These are phyloP conservation scores for Phoenix dactylifera DNA, from an alignment of 176 grass and related monocot genomes.

Conservation along the genomic window DNA sequence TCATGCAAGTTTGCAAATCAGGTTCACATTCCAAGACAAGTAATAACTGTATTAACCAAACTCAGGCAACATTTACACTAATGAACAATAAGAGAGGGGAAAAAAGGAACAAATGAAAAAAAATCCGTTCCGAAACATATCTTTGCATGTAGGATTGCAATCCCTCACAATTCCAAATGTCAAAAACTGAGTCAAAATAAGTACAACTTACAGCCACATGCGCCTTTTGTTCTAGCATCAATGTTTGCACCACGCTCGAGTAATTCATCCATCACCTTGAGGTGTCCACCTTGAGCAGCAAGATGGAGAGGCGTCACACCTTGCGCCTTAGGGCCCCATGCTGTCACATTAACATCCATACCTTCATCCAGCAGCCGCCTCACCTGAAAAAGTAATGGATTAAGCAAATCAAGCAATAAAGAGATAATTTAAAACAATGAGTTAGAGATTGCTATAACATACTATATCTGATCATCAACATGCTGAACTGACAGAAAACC, in stretches of 20 bases:
- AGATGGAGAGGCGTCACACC: constrained; percentile 81
- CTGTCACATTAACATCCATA: constrained; percentile 63
- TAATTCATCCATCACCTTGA: constrained; percentile 89
- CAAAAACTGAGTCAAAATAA: not conserved
- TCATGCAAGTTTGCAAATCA: too few relatives aligned
- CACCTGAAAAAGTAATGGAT: constrained; percentile 34
- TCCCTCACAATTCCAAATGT: not conserved
- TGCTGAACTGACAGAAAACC: too few relatives aligned
- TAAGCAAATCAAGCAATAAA: not conserved
- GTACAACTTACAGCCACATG: constrained; percentile 87
- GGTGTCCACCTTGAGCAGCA: constrained; percentile 84
- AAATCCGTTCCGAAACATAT: too few relatives aligned
- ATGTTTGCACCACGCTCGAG: constrained; percentile 91
- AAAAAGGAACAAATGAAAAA: too few relatives aligned
- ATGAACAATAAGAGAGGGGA: too few relatives aligned
- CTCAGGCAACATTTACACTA: too few relatives aligned
- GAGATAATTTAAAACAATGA: too few relatives aligned
- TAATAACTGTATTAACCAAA: too few relatives aligned
- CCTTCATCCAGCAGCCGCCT: constrained; percentile 65
- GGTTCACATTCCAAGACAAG: too few relatives aligned
- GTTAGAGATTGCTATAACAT: too few relatives aligned
- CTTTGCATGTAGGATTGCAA: too few relatives aligned
- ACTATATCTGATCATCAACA: too few relatives aligned
- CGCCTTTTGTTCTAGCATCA: constrained; percentile 88
- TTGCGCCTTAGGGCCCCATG: constrained; percentile 73